phyloP scores from a whole-genome alignment of 768 basidiomycete genomes.

The Lentinula sp. region DNA sequence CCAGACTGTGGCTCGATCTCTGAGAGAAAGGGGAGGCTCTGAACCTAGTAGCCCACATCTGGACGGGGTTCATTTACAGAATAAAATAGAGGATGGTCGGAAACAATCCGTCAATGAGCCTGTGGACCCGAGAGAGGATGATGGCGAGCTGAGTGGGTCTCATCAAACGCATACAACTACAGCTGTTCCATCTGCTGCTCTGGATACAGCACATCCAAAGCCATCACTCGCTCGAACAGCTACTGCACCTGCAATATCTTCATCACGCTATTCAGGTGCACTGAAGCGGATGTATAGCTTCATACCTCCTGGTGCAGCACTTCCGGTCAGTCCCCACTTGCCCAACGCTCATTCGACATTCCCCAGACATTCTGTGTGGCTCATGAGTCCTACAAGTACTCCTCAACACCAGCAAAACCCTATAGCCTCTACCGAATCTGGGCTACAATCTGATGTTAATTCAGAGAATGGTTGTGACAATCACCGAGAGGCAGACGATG shows the following conservation, averaged over 20 bases:
- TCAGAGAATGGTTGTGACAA: background rate
- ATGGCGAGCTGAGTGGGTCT: background rate
- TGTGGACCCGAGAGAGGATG: background rate
- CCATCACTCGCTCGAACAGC: background rate
- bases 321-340: background rate
- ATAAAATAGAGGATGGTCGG: background rate
- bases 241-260: background rate
- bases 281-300: background rate
- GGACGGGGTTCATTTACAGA: background rate
- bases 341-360: background rate
- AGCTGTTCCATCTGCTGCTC: no score
- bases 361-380: background rate
- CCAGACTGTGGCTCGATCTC: background rate
- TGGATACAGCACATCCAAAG: background rate
- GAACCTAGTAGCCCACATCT: background rate
- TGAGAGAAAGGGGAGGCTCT: background rate
- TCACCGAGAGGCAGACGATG: background rate
- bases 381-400: background rate
- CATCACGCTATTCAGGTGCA: background rate
- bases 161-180: background rate
- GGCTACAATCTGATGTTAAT: background rate
- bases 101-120: background rate
- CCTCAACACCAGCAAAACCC: background rate
- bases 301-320: conserved; percentile 1
- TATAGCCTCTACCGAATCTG: background rate